Evolutionary conservation across 208 protist species (phyloP), one percentile per base, ranked within the genome.

Genomic region (Acanthamoeba triangularis): DNA sequence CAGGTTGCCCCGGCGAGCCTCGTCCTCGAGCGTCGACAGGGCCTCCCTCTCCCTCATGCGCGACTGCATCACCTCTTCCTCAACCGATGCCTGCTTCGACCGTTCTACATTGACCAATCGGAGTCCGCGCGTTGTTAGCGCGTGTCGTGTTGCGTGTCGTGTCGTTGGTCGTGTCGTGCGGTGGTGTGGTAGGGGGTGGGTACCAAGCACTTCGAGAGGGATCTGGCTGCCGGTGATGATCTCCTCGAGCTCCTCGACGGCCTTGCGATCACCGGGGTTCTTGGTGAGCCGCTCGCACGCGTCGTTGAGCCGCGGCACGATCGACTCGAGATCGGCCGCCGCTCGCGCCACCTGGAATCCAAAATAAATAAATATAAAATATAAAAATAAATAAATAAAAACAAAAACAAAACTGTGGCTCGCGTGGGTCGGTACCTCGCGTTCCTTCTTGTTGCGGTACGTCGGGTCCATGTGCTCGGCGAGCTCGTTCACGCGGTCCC

Each of bases 41-140:
- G 74, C 74, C 44, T 82, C 74, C 74, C 54, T 82, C 74, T 82
- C 74, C 44, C 44, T 82, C 74, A 82, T 20, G 18, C 74, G 74
- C 18, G 74, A 44, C 44, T 82, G 41, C 33, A 49, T 35, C 33
- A 82, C 44, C 44, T 82, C 74, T 41, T 82, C 74, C 74, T 82
- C 74, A 10, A 82, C 7, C 41, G 74, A 82, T 37, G 6, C 0
- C 37, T 20, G 33, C 23, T 35, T 44, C 74, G 74, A 82, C 5
- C 74, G 30, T 3, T 44, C 74, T 82, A 25, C 11, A 78, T 52
- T 82, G 5, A 72, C 65, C 52, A 20, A n/a, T n/a, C 5, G 2
- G 52, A 56, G 5, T 0, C 52, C 52, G 18, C 16, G 11, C 52
- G 52, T 56, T 47, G 5, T 47, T 47, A 47, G 52, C 11, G 52